These are phyloP conservation scores for Podosphaera xanthii DNA, from an alignment of 2,329 filamentous ascomycete genomes.

Conservation along the genomic window DNA sequence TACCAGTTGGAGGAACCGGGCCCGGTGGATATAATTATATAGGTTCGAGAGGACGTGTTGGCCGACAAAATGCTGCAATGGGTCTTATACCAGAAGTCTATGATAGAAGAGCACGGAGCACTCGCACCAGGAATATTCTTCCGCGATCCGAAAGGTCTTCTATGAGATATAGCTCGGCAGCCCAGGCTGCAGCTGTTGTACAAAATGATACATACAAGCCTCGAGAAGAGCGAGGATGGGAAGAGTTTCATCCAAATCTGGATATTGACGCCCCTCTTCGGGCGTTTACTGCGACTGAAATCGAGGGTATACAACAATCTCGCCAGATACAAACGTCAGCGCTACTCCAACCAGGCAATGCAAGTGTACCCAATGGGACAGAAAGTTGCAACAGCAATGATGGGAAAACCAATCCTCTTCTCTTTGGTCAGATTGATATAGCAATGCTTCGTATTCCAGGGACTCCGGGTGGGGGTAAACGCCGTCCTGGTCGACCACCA, in stretches of 20 bases:
- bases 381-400: slow-evolving; percentile 10
- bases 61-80: slow-evolving; percentile 25
- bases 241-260: slow-evolving; percentile 89
- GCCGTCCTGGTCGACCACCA: slow-evolving; percentile 41
- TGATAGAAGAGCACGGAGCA: slow-evolving; percentile 28
- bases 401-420: slow-evolving; percentile 8
- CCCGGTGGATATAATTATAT: slow-evolving; percentile 26
- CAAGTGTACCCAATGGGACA: slow-evolving; percentile 9
- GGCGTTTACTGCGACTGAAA: slow-evolving; percentile 60
- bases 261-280: slow-evolving; percentile 67
- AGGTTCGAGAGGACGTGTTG: slow-evolving; percentile 28
- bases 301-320: slow-evolving; percentile 47
- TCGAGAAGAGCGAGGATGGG: slow-evolving; percentile 87
- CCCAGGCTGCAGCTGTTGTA: slow-evolving; percentile 70
- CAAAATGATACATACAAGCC: slow-evolving; percentile 95
- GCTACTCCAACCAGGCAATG: slow-evolving; percentile 16
- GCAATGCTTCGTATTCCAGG: slow-evolving; percentile 17
- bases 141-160: slow-evolving; percentile 27
- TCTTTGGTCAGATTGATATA: slow-evolving; percentile 9
- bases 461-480: slow-evolving; percentile 22
- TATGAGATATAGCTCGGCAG: slow-evolving; percentile 19
- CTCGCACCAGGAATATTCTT: slow-evolving; percentile 29
- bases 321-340: slow-evolving; percentile 19
- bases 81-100: slow-evolving; percentile 24
- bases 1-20: slow-evolving; percentile 26